These are phyloP conservation scores for Dissophora ornata DNA, from an alignment of 192 early-diverging fungal species.

Conservation along the genomic window DNA sequence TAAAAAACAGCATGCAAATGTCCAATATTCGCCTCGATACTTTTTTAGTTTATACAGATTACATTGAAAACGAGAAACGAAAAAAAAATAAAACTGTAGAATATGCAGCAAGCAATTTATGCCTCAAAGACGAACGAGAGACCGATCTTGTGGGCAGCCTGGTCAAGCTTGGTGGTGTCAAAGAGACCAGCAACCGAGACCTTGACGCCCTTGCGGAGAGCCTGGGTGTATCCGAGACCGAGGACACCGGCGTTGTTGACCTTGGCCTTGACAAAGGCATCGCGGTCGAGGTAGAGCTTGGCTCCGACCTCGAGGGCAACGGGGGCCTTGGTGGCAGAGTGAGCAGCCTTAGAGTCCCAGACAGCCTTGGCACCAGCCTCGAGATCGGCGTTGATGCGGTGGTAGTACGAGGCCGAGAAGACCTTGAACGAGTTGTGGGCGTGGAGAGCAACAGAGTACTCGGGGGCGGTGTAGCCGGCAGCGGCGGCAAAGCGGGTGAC, in stretches of 20 bases:
- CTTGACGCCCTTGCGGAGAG: conserved; percentile 94
- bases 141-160: conserved; percentile 97
- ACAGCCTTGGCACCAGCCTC: conserved; percentile 96
- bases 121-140: conserved; percentile 90
- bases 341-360: conserved; percentile 80
- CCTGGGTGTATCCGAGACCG: conserved; percentile 94
- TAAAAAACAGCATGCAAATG: no score
- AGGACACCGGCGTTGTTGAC: conserved; percentile 86
- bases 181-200: conserved; percentile 91
- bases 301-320: conserved; percentile 92
- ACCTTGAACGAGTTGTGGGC: conserved; percentile 90
- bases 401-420: conserved; percentile 96
- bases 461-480: conserved; percentile 85
- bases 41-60: no score
- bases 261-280: conserved; percentile 92
- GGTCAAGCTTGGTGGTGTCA: conserved; percentile 92
- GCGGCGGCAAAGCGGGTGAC: conserved; percentile 89
- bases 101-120: no score
- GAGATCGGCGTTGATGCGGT: conserved; percentile 90
- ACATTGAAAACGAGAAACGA: no score
- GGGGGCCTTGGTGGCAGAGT: conserved; percentile 63
- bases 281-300: conserved; percentile 91
- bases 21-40: no score
- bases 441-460: conserved; percentile 91
- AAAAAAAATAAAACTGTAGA: no score